phyloP scores from a whole-genome alignment of 345 rosid species.

The Arabidopsis thaliana region DNA sequence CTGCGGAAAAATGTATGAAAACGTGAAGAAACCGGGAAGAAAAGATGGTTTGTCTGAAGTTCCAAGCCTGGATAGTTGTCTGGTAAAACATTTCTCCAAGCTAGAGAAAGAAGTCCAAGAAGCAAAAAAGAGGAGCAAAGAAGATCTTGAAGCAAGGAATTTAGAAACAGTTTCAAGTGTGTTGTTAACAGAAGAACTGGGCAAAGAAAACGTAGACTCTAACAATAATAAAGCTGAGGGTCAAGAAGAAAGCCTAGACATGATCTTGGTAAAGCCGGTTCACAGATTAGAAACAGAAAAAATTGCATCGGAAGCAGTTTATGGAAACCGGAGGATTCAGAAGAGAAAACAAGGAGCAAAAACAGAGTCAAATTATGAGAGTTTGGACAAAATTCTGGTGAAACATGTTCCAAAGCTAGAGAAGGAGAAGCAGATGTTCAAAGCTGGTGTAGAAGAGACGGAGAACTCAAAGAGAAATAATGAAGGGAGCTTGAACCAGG shows the following conservation, averaged over 20 bases:
- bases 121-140: constrained; percentile 64
- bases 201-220: constrained; percentile 65
- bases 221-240: constrained; percentile 41
- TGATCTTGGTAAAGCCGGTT: constrained; percentile 63
- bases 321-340: constrained; percentile 42
- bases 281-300: constrained; percentile 63
- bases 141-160: constrained; percentile 35
- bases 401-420: constrained; percentile 81
- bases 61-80: constrained; percentile 76
- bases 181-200: constrained; percentile 26
- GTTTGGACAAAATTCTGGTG: constrained; percentile 81
- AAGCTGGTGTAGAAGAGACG: constrained; percentile 45
- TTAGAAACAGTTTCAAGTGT: not conserved
- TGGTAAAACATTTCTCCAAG: constrained; percentile 71
- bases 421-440: constrained; percentile 61
- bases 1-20: constrained; percentile 43
- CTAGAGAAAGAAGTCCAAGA: constrained; percentile 88
- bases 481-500: constrained; percentile 47
- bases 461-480: constrained; percentile 40
- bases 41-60: constrained; percentile 43
- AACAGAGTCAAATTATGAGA: constrained; percentile 48
- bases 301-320: constrained; percentile 44
- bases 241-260: constrained; percentile 58
- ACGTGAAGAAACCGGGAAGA: constrained; percentile 44
- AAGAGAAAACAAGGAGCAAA: constrained; percentile 50